These are phyloP conservation scores for Schrenkiella parvula DNA, from an alignment of 345 rosid genomes.

Conservation along the genomic window DNA sequence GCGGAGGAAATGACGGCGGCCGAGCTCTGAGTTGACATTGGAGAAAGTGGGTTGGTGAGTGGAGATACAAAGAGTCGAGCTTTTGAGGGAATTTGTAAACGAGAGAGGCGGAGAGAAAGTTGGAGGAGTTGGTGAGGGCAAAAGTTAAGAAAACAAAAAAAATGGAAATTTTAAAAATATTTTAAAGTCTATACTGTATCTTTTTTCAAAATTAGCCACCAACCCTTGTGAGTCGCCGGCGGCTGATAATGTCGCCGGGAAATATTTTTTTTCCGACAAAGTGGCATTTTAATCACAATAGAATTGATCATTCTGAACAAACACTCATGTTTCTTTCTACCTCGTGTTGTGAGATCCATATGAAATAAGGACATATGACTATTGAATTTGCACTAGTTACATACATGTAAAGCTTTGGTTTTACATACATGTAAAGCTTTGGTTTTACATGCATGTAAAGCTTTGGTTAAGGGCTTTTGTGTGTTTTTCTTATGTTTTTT, in stretches of 20 bases:
- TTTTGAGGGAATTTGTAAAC: slow-evolving; percentile 1
- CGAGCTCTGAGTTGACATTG: slow-evolving; percentile 29
- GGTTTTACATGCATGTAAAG: too few species aligned
- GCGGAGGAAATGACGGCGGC: slow-evolving; percentile 18
- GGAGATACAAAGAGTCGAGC: background rate
- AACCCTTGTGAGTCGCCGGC: background rate
- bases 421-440: too few species aligned
- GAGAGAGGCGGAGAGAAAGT: slow-evolving; percentile 6
- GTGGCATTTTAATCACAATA: too few species aligned
- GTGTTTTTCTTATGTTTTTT: too few species aligned
- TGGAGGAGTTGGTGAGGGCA: slow-evolving; percentile 24
- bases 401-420: too few species aligned
- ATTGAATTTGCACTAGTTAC: too few species aligned
- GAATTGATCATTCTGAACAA: too few species aligned
- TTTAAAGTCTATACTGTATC: background rate
- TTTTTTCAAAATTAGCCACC: background rate
- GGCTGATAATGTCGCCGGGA: background rate
- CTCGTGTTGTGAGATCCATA: too few species aligned
- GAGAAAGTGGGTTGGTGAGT: slow-evolving; percentile 33
- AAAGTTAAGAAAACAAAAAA: background rate
- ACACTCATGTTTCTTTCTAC: too few species aligned
- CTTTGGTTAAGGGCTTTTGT: too few species aligned
- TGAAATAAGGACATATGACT: too few species aligned
- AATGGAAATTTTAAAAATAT: background rate
- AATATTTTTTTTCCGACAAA: too few species aligned